Percentiles rank a stretch among this genome's conserved stretches.
These are phyloP conservation scores for Arabidopsis hybrid DNA, from an alignment of 441 rosid genomes.

Conservation along the genomic window DNA sequence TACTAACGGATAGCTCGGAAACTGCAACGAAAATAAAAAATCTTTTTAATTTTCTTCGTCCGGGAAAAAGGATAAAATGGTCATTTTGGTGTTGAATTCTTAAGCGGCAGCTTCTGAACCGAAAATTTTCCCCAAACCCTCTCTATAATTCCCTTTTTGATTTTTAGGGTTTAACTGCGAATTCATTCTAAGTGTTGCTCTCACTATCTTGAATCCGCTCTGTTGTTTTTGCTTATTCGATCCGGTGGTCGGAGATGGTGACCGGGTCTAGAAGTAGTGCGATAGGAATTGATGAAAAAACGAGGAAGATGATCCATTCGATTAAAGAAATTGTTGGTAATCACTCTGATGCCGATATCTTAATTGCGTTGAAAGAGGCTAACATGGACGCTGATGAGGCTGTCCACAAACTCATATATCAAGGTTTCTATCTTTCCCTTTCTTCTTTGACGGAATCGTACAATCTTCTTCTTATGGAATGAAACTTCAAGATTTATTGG, in stretches of 20 bases:
- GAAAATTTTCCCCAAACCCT: neutral
- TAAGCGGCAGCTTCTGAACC: neutral
- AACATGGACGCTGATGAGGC: constrained; percentile 89
- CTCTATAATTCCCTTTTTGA: constrained; percentile 35
- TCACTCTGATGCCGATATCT: constrained; percentile 80
- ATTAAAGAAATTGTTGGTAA: constrained; percentile 79
- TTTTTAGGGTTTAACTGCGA: constrained; percentile 37
- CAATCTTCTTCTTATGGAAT: no score
- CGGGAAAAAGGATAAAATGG: neutral
- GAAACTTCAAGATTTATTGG: no score
- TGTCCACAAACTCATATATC: constrained; percentile 72
- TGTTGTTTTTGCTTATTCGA: neutral
- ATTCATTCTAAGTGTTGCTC: neutral
- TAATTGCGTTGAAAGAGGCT: constrained; percentile 67
- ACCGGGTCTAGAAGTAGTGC: constrained; percentile 47
- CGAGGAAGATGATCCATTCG: constrained; percentile 65
- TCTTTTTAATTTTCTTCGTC: neutral
- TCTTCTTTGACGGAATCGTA: constrained; percentile 1
- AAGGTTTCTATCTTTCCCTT: constrained; percentile 51
- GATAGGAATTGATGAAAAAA: constrained; percentile 48
- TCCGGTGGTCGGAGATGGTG: constrained; percentile 54
- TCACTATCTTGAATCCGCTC: neutral
- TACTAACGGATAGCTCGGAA: neutral
- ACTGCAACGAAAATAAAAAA: no score
- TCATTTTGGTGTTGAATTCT: neutral